Conservation (phyloP, 805 yeast genomes). For the Cyberlindnera euphorbiae region DNA sequence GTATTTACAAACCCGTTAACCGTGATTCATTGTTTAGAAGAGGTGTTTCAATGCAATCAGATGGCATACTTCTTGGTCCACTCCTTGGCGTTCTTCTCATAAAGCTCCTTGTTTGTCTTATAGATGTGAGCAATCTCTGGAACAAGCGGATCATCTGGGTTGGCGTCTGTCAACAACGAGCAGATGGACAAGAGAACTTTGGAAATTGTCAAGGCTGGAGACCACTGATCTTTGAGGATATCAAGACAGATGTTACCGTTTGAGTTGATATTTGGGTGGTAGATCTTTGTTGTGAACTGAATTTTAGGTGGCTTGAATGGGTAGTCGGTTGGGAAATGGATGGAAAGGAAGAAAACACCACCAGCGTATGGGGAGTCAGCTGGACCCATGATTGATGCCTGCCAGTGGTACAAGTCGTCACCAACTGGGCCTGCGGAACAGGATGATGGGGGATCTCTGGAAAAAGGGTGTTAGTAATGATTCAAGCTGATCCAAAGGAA, state of each 20-base stretch:
- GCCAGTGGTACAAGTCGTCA: slow-evolving; percentile 98
- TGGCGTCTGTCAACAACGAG: slow-evolving; percentile 93
- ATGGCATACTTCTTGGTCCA: slow-evolving; percentile 99
- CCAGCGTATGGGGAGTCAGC: slow-evolving; percentile 87
- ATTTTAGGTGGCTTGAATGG: slow-evolving; percentile 98
- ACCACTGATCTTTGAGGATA: slow-evolving; percentile 97
- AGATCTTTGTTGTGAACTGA: slow-evolving; percentile 88
- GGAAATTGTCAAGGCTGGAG: slow-evolving; percentile 95
- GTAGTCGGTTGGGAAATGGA: slow-evolving; percentile 98
- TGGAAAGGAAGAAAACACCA: slow-evolving; percentile 93
- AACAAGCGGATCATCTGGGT: slow-evolving; percentile 98
- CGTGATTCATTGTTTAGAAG: neutral
- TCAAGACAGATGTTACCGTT: slow-evolving; percentile 96
- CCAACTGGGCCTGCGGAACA: slow-evolving; percentile 99
- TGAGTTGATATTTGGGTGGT: slow-evolving; percentile 95
- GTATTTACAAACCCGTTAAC: slow-evolving; percentile 15
- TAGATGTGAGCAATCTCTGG: slow-evolving; percentile 97
- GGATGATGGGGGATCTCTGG: slow-evolving; percentile 96
- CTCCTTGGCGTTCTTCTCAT: slow-evolving; percentile 95
- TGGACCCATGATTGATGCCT: slow-evolving; percentile 99
- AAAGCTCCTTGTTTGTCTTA: slow-evolving; percentile 89
- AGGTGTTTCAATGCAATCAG: slow-evolving; percentile 3
- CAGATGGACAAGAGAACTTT: slow-evolving; percentile 93
- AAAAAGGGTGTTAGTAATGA: slow-evolving; percentile 18
- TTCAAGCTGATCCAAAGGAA: too few species aligned